A percentile compares a stretch with the other conserved stretches of the same genome.
Evolutionary conservation across 805 yeast species (phyloP).

Genomic region (Myxozyma mucilagina): DNA sequence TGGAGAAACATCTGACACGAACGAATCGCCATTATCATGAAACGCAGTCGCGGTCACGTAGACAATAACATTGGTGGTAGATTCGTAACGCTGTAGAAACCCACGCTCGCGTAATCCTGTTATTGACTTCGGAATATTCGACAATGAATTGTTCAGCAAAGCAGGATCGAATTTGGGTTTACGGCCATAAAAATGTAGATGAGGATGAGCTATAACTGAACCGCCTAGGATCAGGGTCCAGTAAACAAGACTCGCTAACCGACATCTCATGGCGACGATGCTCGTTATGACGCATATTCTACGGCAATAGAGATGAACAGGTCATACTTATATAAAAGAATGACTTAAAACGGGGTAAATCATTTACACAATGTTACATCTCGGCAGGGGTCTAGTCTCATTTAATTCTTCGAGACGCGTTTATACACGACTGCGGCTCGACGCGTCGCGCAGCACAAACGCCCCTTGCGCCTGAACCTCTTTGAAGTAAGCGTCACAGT

Average conservation of each 20-base stretch:
- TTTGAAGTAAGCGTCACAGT: too few species aligned
- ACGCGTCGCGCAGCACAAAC: not conserved
- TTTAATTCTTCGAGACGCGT: not conserved
- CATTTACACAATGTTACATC: not conserved
- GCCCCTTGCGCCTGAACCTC: too few species aligned
- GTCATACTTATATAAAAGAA: not conserved
- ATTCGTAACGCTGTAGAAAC: not conserved
- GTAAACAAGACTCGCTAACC: not conserved
- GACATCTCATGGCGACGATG: not conserved
- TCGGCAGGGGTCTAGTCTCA: not conserved
- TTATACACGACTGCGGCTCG: constrained; percentile 2
- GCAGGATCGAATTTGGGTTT: not conserved
- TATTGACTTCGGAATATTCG: not conserved
- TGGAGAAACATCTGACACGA: not conserved
- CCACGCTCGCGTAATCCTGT: not conserved
- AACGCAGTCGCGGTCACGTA: not conserved
- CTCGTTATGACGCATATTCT: not conserved
- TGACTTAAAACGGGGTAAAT: not conserved
- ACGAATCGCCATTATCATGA: not conserved
- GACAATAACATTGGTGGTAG: not conserved
- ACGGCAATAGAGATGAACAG: not conserved
- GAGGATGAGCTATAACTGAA: not conserved
- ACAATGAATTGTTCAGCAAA: not conserved
- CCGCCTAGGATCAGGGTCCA: not conserved
- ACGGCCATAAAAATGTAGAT: not conserved